These are phyloP conservation scores for Leccinum barrowsii DNA, from an alignment of 768 basidiomycete genomes.

Conservation along the genomic window DNA sequence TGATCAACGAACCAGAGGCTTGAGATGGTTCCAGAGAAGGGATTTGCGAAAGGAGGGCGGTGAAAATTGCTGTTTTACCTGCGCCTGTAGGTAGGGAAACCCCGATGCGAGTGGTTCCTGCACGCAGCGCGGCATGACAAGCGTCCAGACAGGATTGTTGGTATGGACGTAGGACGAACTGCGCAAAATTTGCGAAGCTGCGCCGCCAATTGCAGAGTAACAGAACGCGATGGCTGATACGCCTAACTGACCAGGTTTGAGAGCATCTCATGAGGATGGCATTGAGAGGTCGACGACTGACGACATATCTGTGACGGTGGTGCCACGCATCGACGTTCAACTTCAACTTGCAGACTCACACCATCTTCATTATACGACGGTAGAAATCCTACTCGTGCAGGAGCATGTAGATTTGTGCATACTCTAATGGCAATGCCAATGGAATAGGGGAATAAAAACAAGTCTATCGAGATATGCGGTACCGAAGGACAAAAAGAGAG, in stretches of 20 bases:
- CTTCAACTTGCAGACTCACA: neutral
- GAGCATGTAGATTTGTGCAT: slow-evolving; percentile 23
- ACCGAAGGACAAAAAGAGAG: slow-evolving; percentile 23
- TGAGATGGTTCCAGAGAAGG: slow-evolving; percentile 38
- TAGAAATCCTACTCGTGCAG: slow-evolving; percentile 18
- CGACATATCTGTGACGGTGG: neutral
- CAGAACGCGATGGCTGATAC: neutral
- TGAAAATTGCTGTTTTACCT: slow-evolving; percentile 90
- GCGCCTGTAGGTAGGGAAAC: slow-evolving; percentile 85
- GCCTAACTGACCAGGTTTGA: neutral
- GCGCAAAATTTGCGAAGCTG: neutral
- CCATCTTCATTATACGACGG: slow-evolving; percentile 17
- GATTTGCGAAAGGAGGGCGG: slow-evolving; percentile 71
- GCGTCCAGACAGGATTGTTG: slow-evolving; percentile 78
- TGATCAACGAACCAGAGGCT: slow-evolving; percentile 65
- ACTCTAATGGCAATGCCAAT: slow-evolving; percentile 20
- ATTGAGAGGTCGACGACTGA: neutral
- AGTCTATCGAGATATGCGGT: slow-evolving; percentile 31
- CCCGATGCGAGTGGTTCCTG: slow-evolving; percentile 73
- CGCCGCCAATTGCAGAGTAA: slow-evolving; percentile 1
- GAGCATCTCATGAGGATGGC: slow-evolving; percentile 13
- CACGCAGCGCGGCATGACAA: slow-evolving; percentile 65
- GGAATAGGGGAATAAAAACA: slow-evolving; percentile 31
- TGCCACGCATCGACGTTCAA: neutral
- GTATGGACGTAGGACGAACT: slow-evolving; percentile 69